phyloP scores from a whole-genome alignment of 202 grass and related monocot species.

The Zoysia matrella region DNA sequence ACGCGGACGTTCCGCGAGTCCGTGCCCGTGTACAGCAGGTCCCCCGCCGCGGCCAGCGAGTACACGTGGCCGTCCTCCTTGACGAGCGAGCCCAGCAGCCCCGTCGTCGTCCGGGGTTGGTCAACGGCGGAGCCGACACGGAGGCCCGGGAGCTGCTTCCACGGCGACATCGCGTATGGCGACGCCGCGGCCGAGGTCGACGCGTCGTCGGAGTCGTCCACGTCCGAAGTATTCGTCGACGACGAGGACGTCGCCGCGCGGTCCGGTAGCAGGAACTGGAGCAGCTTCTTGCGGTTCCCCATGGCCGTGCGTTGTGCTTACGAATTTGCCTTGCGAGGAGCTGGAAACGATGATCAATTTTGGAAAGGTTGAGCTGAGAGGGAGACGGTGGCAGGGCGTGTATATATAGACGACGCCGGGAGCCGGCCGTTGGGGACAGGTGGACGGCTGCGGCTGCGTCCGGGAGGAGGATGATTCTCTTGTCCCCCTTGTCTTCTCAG shows the following conservation, averaged over 20 bases:
- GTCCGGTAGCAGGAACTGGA: constrained; percentile 36
- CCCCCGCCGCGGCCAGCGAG: constrained; percentile 61
- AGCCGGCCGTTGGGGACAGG: no score
- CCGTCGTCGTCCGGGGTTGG: no score
- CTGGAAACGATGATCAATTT: no score
- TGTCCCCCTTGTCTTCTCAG: no score
- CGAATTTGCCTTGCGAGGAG: no score
- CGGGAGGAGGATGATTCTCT: no score
- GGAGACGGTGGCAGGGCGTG: no score
- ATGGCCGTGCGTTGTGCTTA: background rate
- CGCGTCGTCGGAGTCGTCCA: constrained; percentile 32
- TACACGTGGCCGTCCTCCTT: constrained; percentile 82
- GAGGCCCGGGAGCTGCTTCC: constrained; percentile 65
- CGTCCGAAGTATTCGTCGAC: constrained; percentile 10
- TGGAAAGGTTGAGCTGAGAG: no score
- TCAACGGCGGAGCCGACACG: background rate
- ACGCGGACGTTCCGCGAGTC: constrained; percentile 74
- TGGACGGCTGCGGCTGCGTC: no score
- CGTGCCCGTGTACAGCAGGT: constrained; percentile 78
- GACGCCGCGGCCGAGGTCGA: constrained; percentile 24
- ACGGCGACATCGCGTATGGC: constrained; percentile 41
- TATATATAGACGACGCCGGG: no score
- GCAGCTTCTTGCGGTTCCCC: constrained; percentile 43
- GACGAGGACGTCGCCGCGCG: background rate
- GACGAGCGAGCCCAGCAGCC: constrained; percentile 54